These are phyloP conservation scores for Pinus albicaulis DNA, from an alignment of 75 land plant genomes.

Conservation along the genomic window DNA sequence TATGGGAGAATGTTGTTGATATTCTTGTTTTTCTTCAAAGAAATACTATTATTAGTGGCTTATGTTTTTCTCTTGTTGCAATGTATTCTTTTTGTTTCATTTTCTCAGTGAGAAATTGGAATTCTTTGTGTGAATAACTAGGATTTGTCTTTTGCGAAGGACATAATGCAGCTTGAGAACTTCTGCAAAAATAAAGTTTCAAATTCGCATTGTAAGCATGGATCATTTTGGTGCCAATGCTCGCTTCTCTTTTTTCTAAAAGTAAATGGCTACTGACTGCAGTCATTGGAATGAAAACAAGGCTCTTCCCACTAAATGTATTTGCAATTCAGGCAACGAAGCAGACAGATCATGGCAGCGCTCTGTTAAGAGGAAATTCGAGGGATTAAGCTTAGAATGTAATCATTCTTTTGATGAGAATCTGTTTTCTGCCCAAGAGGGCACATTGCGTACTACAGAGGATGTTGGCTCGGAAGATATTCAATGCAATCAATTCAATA, in stretches of 20 bases:
- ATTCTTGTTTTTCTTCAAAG: neutral
- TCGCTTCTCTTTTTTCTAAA: neutral
- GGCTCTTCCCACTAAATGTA: neutral
- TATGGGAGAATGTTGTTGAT: neutral
- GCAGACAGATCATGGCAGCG: neutral
- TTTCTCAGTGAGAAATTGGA: neutral
- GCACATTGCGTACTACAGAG: neutral
- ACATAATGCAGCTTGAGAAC: no score
- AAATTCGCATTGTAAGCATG: neutral
- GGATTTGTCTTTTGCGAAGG: neutral
- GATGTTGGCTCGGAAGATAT: conserved; percentile 1
- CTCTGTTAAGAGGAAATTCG: conserved; percentile 4
- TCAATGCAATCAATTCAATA: neutral
- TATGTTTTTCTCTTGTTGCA: neutral
- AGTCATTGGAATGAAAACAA: neutral
- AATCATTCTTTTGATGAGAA: neutral
- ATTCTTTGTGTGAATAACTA: neutral
- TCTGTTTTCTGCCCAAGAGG: neutral
- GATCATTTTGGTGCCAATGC: neutral
- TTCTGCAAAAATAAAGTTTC: neutral
- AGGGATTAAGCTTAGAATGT: neutral
- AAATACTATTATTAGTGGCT: no score
- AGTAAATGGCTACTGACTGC: neutral
- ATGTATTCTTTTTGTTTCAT: neutral
- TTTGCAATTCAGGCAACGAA: neutral